Evolutionary conservation across 2,329 filamentous ascomycete species (phyloP).

Genomic region (Scedosporium dehoogii): DNA sequence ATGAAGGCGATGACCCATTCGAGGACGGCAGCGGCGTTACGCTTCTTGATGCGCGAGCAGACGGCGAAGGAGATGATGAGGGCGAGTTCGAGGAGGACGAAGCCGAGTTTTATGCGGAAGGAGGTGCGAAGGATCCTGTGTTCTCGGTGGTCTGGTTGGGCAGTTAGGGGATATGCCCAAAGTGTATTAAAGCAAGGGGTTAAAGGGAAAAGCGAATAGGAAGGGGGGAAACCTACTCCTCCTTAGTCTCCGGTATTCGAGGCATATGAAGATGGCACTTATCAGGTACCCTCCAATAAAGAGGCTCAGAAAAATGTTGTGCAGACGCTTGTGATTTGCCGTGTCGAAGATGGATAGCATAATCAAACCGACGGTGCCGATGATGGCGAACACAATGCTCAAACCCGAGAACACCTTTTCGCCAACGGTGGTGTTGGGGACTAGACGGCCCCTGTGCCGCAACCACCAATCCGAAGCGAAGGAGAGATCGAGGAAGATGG

Average conservation of each 20-base stretch:
- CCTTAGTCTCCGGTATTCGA: slow-evolving; percentile 80
- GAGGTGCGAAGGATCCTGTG: slow-evolving; percentile 64
- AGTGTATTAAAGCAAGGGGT: not conserved
- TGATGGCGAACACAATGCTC: slow-evolving; percentile 57
- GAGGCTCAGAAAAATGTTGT: slow-evolving; percentile 67
- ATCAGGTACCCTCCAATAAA: slow-evolving; percentile 84
- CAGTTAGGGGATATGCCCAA: not conserved
- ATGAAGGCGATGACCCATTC: slow-evolving; percentile 75
- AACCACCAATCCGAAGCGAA: slow-evolving; percentile 79
- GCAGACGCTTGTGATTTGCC: slow-evolving; percentile 51
- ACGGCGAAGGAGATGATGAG: slow-evolving; percentile 67
- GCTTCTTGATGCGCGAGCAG: slow-evolving; percentile 34
- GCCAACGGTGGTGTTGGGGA: slow-evolving; percentile 53
- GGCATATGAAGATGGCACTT: slow-evolving; percentile 79
- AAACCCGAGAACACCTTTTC: slow-evolving; percentile 55
- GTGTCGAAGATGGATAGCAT: slow-evolving; percentile 82
- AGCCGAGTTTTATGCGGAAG: slow-evolving; percentile 80
- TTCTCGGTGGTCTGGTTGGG: slow-evolving; percentile 53
- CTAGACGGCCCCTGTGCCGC: slow-evolving; percentile 68
- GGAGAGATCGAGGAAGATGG: slow-evolving; percentile 69
- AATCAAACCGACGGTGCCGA: slow-evolving; percentile 73
- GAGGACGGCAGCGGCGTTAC: slow-evolving; percentile 64
- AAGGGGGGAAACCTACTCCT: slow-evolving; percentile 39
- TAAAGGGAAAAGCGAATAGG: not conserved
- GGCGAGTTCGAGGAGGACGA: slow-evolving; percentile 69